Base-by-base conservation (phyloP, 768 basidiomycete genomes). In the Russula virescens region DNA sequence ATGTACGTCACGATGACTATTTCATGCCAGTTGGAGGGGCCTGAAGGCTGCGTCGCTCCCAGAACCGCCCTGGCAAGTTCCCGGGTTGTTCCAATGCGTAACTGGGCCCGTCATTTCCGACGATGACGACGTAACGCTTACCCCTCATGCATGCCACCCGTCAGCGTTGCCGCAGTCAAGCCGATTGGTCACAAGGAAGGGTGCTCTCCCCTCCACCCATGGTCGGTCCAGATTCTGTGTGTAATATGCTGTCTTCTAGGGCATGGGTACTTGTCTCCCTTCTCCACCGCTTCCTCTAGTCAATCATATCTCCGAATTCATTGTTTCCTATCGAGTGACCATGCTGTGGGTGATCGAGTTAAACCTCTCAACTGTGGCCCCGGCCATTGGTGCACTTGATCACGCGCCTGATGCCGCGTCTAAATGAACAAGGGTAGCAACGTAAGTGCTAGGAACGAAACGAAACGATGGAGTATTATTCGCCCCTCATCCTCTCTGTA, bases 371-470 rank as follows among this genome's bases (percentile, higher is more conserved):
- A 40, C 53, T 64, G 14, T 45, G 26, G n/a, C 34, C 63, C 63
- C 58, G 63, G 63, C 58, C 52, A 55, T 60, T 60, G 63, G 63
- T 55, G 48, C 63, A 6, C 25, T 55, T 58, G 58, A 60, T 64
- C 63, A 57, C 34, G 49, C 53, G 47, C 53, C 48, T 55, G 47
- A 49, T 40, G 53, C 53, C 53, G 47, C 47, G 58, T 64, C 58
- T 55, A 50, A 56, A 56, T 56, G 61, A 57, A 57, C 55, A 34
- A 62, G 55, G 61, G 55, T 57, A 45, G 26, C 61, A 62, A 64
- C 63, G 63, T 64, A 64, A 64, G 28, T 43, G 31, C 53, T 64
- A 64, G 63, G 63, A 60, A 64, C 63, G 19, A 31, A 60, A 64
- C 63, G 19, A 31, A 42, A 38, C 23, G 46, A 42, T 59, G 31